Evolutionary conservation across 495 filamentous ascomycete species (phyloP).

Genomic region (Aspergillus sclerotiicarbonarius): DNA sequence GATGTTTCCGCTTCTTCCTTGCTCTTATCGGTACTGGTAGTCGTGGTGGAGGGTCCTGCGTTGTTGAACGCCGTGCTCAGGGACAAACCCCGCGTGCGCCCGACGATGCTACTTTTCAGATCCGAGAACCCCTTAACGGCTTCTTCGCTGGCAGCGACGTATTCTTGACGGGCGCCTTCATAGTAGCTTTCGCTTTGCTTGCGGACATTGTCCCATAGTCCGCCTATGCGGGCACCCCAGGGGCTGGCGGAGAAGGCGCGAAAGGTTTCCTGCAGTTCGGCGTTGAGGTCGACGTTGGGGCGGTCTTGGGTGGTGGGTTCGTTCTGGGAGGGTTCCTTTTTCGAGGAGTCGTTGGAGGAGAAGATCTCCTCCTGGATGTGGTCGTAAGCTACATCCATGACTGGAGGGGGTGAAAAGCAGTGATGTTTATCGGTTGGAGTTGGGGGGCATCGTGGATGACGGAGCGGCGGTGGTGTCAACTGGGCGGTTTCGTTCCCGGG

Average conservation of each 20-base stretch:
- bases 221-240: constrained; percentile 86
- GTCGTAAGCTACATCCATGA: constrained; percentile 96
- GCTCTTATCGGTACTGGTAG: constrained; percentile 17
- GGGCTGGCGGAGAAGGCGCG: constrained; percentile 85
- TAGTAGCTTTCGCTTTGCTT: constrained; percentile 89
- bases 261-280: constrained; percentile 92
- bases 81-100: constrained; percentile 70
- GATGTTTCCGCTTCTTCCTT: constrained; percentile 29
- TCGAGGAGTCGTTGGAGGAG: constrained; percentile 53
- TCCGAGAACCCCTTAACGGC: constrained; percentile 80
- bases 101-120: constrained; percentile 65
- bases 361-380: constrained; percentile 87
- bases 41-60: constrained; percentile 6
- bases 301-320: constrained; percentile 32
- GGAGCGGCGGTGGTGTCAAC: constrained; percentile 1
- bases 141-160: constrained; percentile 71
- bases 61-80: constrained; percentile 48
- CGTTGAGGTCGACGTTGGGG: constrained; percentile 65
- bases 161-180: constrained; percentile 78
- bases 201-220: constrained; percentile 83
- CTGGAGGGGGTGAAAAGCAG: constrained; percentile 5
- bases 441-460: constrained; percentile 3
- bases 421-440: constrained; percentile 4
- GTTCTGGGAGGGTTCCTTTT: constrained; percentile 46
- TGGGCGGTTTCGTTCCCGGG: constrained; percentile 19